Base-by-base conservation (phyloP, 2,329 filamentous ascomycete genomes). In the Dactylellina drechsleri region DNA sequence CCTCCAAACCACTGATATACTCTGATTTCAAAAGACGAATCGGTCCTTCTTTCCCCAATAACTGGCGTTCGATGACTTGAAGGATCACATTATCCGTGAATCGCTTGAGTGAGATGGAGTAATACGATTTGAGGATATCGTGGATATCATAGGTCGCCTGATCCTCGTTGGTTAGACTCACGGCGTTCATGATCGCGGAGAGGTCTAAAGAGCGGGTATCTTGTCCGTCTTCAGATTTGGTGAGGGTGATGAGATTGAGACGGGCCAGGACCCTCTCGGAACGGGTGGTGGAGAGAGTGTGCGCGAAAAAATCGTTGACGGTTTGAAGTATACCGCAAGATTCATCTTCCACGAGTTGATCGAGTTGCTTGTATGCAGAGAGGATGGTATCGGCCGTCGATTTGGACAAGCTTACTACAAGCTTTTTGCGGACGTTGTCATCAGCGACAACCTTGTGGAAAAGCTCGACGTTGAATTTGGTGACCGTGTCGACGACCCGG, bases 71-170 rank as follows among this genome's bases (percentile, higher is more conserved):
- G 1, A 86, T 82, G 0, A 84, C 87, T 76, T 91, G 89, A 74
- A 85, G 84, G 78, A 84, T 88, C 1, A 92, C 80, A 2, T 83
- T 85, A 77, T 92, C 89, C 1, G 90, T 84, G 68, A 92, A 90
- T 0, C 88, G 85, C 78, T 86, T 86, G 12, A 83, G 83, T 0
- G 88, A 84, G 0, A 90, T 85, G 26, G 86, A 84, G 82, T 91
- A 91, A 80, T 89, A 91, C 1, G 85, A 83, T 28, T 83, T 80
- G 0, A 91, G 82, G 0, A 87, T 85, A 71, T 91, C 86, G 66
- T 90, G 87, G 3, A 91, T 85, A 8, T 88, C 84, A 31, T 80
- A 78, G 4, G 80, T 75, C 0, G 79, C 75, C 8, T 81, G 20
- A 43, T 79, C 72, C 31, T 78, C 67, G 57, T 78, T 47, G 79